Conservation (phyloP, 306 rosid species). For the Acacia confusa region DNA sequence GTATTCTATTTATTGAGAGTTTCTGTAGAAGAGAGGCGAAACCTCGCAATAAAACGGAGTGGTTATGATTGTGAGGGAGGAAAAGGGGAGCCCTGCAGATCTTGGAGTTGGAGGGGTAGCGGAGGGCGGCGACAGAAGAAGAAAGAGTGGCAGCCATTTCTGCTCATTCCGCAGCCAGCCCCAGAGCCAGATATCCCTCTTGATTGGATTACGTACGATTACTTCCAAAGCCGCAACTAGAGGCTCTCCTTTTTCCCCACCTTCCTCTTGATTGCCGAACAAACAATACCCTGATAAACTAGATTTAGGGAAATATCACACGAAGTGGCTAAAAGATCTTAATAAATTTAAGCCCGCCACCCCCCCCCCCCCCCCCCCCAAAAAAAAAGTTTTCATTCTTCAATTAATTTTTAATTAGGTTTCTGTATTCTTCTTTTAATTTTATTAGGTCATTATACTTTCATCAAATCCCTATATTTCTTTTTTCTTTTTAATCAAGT, state of each 20-base stretch:
- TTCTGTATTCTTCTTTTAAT: too few relatives aligned
- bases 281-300: too few relatives aligned
- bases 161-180: slow-evolving; percentile 47
- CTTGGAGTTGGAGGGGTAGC: slow-evolving; percentile 34
- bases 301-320: too few relatives aligned
- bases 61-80: slow-evolving; percentile 35
- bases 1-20: not conserved
- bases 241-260: slow-evolving; percentile 35
- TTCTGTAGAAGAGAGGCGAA: not conserved
- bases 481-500: too few relatives aligned
- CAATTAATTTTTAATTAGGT: too few relatives aligned
- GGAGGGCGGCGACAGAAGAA: slow-evolving; percentile 46
- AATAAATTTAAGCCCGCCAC: too few relatives aligned
- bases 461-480: too few relatives aligned
- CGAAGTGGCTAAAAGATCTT: too few relatives aligned
- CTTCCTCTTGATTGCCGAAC: too few relatives aligned
- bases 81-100: slow-evolving; percentile 18
- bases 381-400: too few relatives aligned
- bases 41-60: slow-evolving; percentile 56
- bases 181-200: not conserved
- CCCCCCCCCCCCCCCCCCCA: too few relatives aligned
- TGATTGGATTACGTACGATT: slow-evolving; percentile 44
- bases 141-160: slow-evolving; percentile 70
- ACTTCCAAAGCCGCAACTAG: slow-evolving; percentile 17
- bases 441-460: too few relatives aligned